phyloP scores from a whole-genome alignment of 805 yeast genomes.

The Candida montana region DNA sequence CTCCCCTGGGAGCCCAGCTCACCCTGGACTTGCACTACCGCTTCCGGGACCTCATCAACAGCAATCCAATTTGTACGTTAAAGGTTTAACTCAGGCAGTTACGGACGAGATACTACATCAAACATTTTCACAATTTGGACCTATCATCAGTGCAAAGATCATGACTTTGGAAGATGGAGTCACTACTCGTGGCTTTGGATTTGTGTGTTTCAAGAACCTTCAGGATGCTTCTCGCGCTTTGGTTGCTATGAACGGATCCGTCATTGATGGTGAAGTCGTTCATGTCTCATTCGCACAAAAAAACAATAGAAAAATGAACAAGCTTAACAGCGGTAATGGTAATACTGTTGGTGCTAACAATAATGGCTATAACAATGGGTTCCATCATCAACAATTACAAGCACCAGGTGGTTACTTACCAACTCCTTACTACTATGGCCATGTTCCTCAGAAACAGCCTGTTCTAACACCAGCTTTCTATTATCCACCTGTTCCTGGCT shows the following conservation, averaged over 20 bases:
- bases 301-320: slow-evolving; percentile 45
- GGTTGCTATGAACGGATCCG: slow-evolving; percentile 55
- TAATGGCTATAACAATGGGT: too few relatives aligned
- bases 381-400: too few relatives aligned
- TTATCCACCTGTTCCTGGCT: too few relatives aligned
- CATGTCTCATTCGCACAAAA: slow-evolving; percentile 73
- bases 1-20: not conserved
- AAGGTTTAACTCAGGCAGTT: slow-evolving; percentile 46
- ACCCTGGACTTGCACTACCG: slow-evolving; percentile 25
- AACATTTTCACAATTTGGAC: slow-evolving; percentile 42
- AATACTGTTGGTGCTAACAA: too few relatives aligned
- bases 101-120: slow-evolving; percentile 44
- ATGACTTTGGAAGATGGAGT: slow-evolving; percentile 34
- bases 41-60: slow-evolving; percentile 46
- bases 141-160: slow-evolving; percentile 44
- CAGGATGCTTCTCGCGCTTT: slow-evolving; percentile 62
- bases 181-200: slow-evolving; percentile 69
- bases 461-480: too few relatives aligned
- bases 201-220: slow-evolving; percentile 62
- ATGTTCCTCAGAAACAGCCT: too few relatives aligned
- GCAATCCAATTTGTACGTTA: slow-evolving; percentile 66
- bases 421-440: too few relatives aligned
- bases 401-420: too few relatives aligned
- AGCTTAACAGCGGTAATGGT: too few relatives aligned
- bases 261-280: slow-evolving; percentile 45